These are phyloP conservation scores for Trichoderma erinaceum DNA, from an alignment of 495 filamentous ascomycete genomes.

Conservation along the genomic window DNA sequence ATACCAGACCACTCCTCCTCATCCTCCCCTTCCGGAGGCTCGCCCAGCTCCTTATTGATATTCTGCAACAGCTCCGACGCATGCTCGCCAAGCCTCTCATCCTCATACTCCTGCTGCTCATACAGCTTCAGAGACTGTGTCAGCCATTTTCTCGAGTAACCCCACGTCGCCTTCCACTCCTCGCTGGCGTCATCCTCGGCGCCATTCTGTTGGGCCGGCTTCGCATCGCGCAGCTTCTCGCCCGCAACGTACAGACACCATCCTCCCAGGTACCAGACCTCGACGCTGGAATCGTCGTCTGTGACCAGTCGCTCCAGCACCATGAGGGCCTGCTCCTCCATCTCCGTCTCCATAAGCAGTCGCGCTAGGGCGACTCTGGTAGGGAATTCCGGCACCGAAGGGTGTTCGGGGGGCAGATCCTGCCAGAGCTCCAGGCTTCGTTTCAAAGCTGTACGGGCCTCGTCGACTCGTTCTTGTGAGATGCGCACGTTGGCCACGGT, in stretches of 20 bases:
- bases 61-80: slow-evolving; percentile 52
- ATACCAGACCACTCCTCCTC: slow-evolving; percentile 45
- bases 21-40: slow-evolving; percentile 39
- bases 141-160: slow-evolving; percentile 56
- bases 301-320: slow-evolving; percentile 75
- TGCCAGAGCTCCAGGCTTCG: slow-evolving; percentile 75
- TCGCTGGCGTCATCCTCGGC: slow-evolving; percentile 28
- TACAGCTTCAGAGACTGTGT: slow-evolving; percentile 55
- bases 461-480: slow-evolving; percentile 69
- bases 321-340: slow-evolving; percentile 77
- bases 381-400: slow-evolving; percentile 70
- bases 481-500: slow-evolving; percentile 91
- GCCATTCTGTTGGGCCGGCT: slow-evolving; percentile 18
- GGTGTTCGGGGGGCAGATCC: slow-evolving; percentile 59
- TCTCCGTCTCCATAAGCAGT: slow-evolving; percentile 80
- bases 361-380: slow-evolving; percentile 75
- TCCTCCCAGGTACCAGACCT: slow-evolving; percentile 94
- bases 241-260: slow-evolving; percentile 80
- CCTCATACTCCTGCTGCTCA: slow-evolving; percentile 60
- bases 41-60: slow-evolving; percentile 52
- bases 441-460: slow-evolving; percentile 70
- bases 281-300: slow-evolving; percentile 89
- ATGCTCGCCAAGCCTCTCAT: slow-evolving; percentile 62
- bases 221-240: slow-evolving; percentile 51
- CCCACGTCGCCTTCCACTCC: slow-evolving; percentile 44